Percentiles rank a stretch among this genome's conserved stretches.
Evolutionary conservation across 2,329 filamentous ascomycete genomes (phyloP).

Genomic region (Pestalotiopsis sp.): DNA sequence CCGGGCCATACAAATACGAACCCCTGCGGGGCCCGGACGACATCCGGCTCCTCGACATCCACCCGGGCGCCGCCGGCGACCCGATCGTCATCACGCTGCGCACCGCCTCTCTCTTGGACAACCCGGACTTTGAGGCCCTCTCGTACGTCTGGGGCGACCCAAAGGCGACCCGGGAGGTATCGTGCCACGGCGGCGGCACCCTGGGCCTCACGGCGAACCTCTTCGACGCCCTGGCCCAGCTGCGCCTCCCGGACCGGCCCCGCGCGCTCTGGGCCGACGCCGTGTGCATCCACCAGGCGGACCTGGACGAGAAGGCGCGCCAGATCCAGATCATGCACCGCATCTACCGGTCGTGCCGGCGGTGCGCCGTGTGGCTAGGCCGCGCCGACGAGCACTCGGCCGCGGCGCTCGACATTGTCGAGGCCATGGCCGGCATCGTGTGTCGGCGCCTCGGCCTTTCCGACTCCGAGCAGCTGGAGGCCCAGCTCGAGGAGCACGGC

Average conservation of each 20-base stretch:
- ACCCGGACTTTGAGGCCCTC: constrained; percentile 13
- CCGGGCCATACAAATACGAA: not conserved
- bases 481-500: not conserved
- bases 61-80: not conserved
- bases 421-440: not conserved
- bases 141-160: constrained; percentile 16
- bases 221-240: not conserved
- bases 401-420: constrained; percentile 8
- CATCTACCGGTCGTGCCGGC: constrained; percentile 15
- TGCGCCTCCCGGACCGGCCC: not conserved
- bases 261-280: constrained; percentile 16
- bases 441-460: not conserved
- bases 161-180: not conserved
- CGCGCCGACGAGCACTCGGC: not conserved
- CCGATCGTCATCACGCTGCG: not conserved
- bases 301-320: constrained; percentile 14
- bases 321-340: constrained; percentile 15
- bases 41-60: constrained; percentile 10
- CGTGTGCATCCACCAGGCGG: constrained; percentile 16
- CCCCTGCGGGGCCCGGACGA: not conserved
- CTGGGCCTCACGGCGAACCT: constrained; percentile 11
- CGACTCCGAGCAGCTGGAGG: not conserved
- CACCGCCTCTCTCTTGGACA: not conserved
- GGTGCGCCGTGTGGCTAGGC: constrained; percentile 11
- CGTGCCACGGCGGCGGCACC: not conserved